A percentile compares a stretch with the other conserved stretches of the same genome.
These are phyloP conservation scores for Mediolabrus comicus DNA, from an alignment of 108 stramenopile species.

Conservation along the genomic window DNA sequence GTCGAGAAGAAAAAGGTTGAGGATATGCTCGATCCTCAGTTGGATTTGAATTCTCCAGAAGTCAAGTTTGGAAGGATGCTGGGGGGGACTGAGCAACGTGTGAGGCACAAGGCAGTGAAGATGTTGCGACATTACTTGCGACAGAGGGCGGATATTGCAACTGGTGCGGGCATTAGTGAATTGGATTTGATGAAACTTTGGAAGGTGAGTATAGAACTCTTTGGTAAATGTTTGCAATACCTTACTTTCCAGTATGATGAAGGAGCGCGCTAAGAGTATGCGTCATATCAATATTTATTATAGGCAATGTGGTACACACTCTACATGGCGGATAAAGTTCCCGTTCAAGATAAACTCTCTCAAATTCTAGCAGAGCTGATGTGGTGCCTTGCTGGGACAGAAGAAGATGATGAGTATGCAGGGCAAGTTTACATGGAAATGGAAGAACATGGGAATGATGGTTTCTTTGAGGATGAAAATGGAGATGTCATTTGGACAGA, in stretches of 20 bases:
- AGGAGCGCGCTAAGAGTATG: too few species aligned
- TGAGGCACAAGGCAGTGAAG: conserved; percentile 71
- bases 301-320: conserved; percentile 87
- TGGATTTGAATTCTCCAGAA: conserved; percentile 74
- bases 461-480: conserved; percentile 28
- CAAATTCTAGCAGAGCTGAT: conserved; percentile 71
- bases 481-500: conserved; percentile 19
- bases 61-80: conserved; percentile 77
- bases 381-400: conserved; percentile 86
- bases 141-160: conserved; percentile 54
- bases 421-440: conserved; percentile 73
- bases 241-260: too few species aligned
- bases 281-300: background rate
- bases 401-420: conserved; percentile 88
- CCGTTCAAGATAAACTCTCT: conserved; percentile 87
- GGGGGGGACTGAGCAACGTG: conserved; percentile 70
- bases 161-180: conserved; percentile 69
- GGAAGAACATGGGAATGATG: conserved; percentile 35
- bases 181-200: conserved; percentile 90
- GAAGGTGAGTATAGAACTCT: conserved; percentile 71
- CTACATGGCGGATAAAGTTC: conserved; percentile 88
- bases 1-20: background rate
- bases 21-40: conserved; percentile 47
- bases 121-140: conserved; percentile 66
- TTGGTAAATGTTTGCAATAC: too few species aligned